Evolutionary conservation across 305 asterid genomes (phyloP), one percentile per base, ranked within the genome.

Genomic region (Solanum hybrid): DNA sequence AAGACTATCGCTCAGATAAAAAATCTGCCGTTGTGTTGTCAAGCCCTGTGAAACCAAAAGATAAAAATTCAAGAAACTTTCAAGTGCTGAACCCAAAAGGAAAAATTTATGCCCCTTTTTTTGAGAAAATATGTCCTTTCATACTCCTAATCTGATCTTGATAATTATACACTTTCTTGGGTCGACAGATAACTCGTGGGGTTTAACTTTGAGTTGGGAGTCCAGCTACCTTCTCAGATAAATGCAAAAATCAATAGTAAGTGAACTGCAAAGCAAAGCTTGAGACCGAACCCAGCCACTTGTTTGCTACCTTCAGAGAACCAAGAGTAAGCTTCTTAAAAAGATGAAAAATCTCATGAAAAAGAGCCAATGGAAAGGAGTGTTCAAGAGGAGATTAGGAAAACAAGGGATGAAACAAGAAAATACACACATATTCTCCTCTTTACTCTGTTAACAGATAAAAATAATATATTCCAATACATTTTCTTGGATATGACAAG

Each of bases 251-350:
- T 84, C 75, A 84, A 31, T 84, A 84, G 75, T 20, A 84, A 31
- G 76, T 84, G 88, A 22, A 84, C 42, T 51, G 88, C 75, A 57
- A 84, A 51, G 42, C 76, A 84, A 51, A 84, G 76, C 42, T 84
- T 84, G 75, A 84, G 64, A 84, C 31, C 14, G 76, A 84, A 20
- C 75, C 76, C 75, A 51, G 42, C 75, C 42, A 84, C 42, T 84
- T 31, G 42, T 51, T 84, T 51, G 75, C 11, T 84, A 84, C 88
- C 88, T 84, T 84, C 88, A 84, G 88, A 84, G 42, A 84, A 84
- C 42, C 31, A 84, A 51, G 40, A 51, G 71, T 11, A 51, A 51
- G 46, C 31, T 20, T 84, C 42, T 84, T 84, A 51, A 84, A 84
- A 51, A 29, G 74, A 34, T 84, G 31, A 46, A 46, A 82, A 18